These are phyloP conservation scores for Paraphaeosphaeria sporulosa DNA, from an alignment of 2,329 filamentous ascomycete genomes.

Conservation along the genomic window DNA sequence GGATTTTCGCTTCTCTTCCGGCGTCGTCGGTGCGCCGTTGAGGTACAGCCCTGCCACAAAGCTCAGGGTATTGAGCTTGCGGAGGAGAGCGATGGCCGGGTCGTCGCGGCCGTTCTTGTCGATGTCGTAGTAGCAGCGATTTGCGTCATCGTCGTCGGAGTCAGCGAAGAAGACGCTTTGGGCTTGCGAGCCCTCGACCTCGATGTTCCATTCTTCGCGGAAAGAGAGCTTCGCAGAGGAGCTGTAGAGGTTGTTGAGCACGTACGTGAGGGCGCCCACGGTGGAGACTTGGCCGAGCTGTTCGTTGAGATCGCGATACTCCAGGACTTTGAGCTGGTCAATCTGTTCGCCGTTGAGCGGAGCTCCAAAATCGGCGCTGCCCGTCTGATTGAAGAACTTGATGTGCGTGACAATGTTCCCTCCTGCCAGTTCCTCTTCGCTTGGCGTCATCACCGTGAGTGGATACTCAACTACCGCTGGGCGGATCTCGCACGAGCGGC, in stretches of 20 bases:
- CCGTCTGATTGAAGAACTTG: slow-evolving; percentile 29
- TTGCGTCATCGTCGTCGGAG: slow-evolving; percentile 15
- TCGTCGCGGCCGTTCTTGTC: slow-evolving; percentile 26
- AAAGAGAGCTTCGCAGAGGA: slow-evolving; percentile 26
- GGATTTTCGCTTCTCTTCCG: slow-evolving; percentile 9
- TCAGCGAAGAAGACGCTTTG: slow-evolving; percentile 30
- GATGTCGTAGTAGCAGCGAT: slow-evolving; percentile 29
- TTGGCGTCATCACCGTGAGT: slow-evolving; percentile 32
- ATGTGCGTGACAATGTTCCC: slow-evolving; percentile 32
- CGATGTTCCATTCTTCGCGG: slow-evolving; percentile 26
- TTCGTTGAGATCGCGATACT: slow-evolving; percentile 26
- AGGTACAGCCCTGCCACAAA: slow-evolving; percentile 29
- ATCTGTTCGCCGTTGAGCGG: slow-evolving; percentile 22
- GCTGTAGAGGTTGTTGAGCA: slow-evolving; percentile 31
- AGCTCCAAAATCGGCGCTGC: slow-evolving; percentile 13
- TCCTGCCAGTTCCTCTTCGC: slow-evolving; percentile 28
- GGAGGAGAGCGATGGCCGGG: slow-evolving; percentile 29
- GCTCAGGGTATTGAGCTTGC: slow-evolving; percentile 31
- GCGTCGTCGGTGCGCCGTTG: slow-evolving; percentile 21
- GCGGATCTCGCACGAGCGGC: slow-evolving; percentile 25
- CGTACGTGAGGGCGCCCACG: slow-evolving; percentile 28
- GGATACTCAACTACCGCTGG: slow-evolving; percentile 32
- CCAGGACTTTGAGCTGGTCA: slow-evolving; percentile 23
- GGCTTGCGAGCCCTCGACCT: slow-evolving; percentile 23
- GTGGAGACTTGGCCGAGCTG: slow-evolving; percentile 22